phyloP scores from a whole-genome alignment of 176 grass and related monocot species.

The Oryza glumipatula region DNA sequence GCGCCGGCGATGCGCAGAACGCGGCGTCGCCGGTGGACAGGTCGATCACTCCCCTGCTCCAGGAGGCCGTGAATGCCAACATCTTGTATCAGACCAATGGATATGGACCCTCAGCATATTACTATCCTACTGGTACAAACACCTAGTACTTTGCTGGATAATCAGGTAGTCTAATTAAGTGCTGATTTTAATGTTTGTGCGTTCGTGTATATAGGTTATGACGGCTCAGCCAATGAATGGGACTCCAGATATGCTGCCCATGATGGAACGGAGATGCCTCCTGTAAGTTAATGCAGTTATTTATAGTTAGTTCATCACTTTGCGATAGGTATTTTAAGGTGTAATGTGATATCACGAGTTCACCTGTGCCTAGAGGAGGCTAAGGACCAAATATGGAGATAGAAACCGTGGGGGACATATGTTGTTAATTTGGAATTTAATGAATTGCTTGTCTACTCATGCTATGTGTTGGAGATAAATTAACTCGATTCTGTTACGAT shows the following conservation, averaged over 20 bases:
- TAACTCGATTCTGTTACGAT: slow-evolving; percentile 1
- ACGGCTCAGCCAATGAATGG: slow-evolving; percentile 84
- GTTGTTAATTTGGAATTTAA: slow-evolving; percentile 10
- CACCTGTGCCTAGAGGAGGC: not conserved
- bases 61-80: slow-evolving; percentile 79
- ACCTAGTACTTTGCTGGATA: slow-evolving; percentile 10
- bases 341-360: not conserved
- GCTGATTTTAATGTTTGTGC: slow-evolving; percentile 14
- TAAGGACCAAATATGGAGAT: slow-evolving; percentile 21
- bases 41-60: slow-evolving; percentile 76
- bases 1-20: slow-evolving; percentile 47
- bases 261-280: slow-evolving; percentile 69
- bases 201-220: slow-evolving; percentile 69
- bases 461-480: not conserved
- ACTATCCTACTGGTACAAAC: slow-evolving; percentile 57
- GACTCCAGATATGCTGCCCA: slow-evolving; percentile 65
- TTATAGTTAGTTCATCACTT: not conserved
- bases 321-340: not conserved
- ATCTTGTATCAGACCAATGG: slow-evolving; percentile 66
- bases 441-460: not conserved
- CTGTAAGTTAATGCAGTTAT: slow-evolving; percentile 43
- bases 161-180: not conserved
- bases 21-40: slow-evolving; percentile 45
- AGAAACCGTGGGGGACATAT: not conserved
- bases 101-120: slow-evolving; percentile 64